These are phyloP conservation scores for Corymbia calophylla DNA, from an alignment of 441 rosid species.

Conservation along the genomic window DNA sequence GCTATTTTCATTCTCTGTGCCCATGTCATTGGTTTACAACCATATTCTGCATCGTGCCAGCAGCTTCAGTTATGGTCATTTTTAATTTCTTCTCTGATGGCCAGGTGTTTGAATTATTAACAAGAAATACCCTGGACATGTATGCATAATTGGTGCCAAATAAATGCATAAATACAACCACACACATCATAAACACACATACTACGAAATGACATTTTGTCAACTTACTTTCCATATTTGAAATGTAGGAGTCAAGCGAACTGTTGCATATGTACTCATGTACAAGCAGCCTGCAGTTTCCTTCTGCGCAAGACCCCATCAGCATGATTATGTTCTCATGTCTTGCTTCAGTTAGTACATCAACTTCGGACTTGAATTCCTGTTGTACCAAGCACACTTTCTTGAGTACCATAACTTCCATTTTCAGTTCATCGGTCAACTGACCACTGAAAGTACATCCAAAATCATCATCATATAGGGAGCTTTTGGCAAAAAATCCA, in stretches of 20 bases:
- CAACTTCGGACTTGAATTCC: conserved; percentile 14
- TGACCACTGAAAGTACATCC: conserved; percentile 41
- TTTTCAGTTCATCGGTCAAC: conserved; percentile 15
- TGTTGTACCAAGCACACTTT: conserved; percentile 6
- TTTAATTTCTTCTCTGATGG: neutral
- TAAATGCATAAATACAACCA: neutral
- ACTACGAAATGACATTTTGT: neutral
- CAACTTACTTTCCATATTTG: conserved; percentile 24
- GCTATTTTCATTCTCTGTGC: conserved; percentile 28
- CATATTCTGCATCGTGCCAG: conserved; percentile 21
- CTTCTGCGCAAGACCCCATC: conserved; percentile 29
- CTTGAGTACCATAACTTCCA: conserved; percentile 15
- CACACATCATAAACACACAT: neutral
- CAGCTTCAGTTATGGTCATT: neutral
- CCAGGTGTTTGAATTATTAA: neutral
- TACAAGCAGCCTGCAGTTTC: conserved; percentile 26
- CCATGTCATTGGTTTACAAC: conserved; percentile 28
- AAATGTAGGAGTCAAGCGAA: conserved; percentile 42
- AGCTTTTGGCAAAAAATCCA: conserved; percentile 37
- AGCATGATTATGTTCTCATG: conserved; percentile 27
- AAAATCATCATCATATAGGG: conserved; percentile 38
- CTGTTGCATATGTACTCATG: conserved; percentile 41
- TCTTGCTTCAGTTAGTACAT: conserved; percentile 15
- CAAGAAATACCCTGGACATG: neutral
- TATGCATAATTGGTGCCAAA: neutral